Evolutionary conservation across 148 eudicot genomes (phyloP), one percentile per base, ranked within the genome.

Genomic region (Talinum fruticosum): DNA sequence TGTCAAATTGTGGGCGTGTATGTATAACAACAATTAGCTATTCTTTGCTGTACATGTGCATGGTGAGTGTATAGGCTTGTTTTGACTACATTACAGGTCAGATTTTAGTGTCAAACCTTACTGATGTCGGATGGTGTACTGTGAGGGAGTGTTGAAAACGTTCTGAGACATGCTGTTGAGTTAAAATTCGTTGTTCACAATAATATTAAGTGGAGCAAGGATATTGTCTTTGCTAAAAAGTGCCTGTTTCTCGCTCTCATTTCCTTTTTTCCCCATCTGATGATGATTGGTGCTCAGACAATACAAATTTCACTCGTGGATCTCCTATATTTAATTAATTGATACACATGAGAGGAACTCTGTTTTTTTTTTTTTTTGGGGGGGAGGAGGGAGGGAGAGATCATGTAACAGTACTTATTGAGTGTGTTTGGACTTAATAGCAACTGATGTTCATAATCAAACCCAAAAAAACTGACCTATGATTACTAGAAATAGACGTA

Each of bases 11-110:
- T 75, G 75, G 69, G 41, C 53, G 37, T 81, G 66, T 53, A 37
- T 71, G 73, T 76, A 66, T 72, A 37, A 72, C 72, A 64, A 23
- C 72, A 64, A 23, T 16, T 71, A 75, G 79, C 38, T 71, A 54
- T 76, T 62, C 44, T 78, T 75, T 57, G 32, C 33, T 28, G 15
- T 37, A 30, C 33, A 21, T 29, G 66, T 51, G 66, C 79, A 69
- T 28, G 37, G 62, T 79, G 35, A 72, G 33, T 72, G 76, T 72
- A 72, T 24, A 79, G 2, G n/a, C 49, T 77, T 34, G 15, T n/a
- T 62, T 45, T 53, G 69, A 75, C 36, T 74, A 8, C 24, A 34
- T 33, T 19, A 34, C 70, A 21, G 33, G 26, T 54, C 21, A 15
- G 15, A 36, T 61, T 62, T 7, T 6, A 21, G 45, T 73, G 4